phyloP scores from a whole-genome alignment of 805 yeast species.

The Yarrowia sp. region DNA sequence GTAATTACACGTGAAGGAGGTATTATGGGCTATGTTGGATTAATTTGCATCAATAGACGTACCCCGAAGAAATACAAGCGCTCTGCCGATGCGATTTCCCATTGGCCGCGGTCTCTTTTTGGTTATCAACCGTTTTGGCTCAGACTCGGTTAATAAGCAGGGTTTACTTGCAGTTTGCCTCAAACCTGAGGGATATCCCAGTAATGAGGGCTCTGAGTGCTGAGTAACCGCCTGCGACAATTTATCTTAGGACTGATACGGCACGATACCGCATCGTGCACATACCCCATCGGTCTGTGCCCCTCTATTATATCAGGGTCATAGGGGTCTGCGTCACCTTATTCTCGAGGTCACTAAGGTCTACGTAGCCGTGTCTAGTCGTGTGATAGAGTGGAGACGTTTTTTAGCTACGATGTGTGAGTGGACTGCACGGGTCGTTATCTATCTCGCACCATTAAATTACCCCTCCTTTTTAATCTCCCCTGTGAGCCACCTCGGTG shows the following conservation, averaged over 20 bases:
- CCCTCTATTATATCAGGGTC: neutral
- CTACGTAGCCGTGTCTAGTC: conserved; percentile 3
- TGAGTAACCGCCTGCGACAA: neutral
- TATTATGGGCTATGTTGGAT: neutral
- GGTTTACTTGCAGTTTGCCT: neutral
- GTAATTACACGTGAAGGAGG: neutral
- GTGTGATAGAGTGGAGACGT: neutral
- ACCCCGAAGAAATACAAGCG: neutral
- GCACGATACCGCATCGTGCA: no score
- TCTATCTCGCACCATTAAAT: no score
- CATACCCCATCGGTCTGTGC: neutral
- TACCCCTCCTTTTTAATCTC: no score
- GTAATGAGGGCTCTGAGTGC: neutral
- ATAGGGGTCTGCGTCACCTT: neutral
- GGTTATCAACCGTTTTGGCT: neutral
- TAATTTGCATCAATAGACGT: neutral
- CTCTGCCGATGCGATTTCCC: neutral
- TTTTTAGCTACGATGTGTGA: neutral
- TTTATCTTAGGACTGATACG: no score
- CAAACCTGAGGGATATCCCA: neutral
- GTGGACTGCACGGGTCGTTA: no score
- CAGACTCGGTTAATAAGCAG: conserved; percentile 5
- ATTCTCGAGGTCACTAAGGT: conserved; percentile 2
- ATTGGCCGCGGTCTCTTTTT: neutral
- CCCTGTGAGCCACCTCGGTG: no score